Evolutionary conservation across 495 filamentous ascomycete genomes (phyloP), one percentile per base, ranked within the genome.

Genomic region (Rostrohypoxylon terebratum): DNA sequence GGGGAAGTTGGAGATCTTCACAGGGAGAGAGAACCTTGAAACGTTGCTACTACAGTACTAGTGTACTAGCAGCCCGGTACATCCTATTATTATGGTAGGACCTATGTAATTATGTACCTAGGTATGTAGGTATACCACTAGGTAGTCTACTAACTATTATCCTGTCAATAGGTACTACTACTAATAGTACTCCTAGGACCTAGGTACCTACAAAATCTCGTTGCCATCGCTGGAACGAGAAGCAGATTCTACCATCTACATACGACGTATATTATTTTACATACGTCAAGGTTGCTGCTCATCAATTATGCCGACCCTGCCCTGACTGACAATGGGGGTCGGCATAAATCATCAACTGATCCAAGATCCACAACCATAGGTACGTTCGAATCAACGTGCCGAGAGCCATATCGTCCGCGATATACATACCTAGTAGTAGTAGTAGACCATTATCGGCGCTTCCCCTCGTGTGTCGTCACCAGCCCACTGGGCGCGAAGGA

Each of bases 1-100:
- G 31, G 51, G 28, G 51, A 4, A 16, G 2, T 9, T 42, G 6
- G 14, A 42, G 70, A 73, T 73, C 65, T 59, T 60, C 70, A 40
- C 70, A 73, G 65, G 70, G 70, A 45, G n/a, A 51, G 55, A 55
- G 61, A 65, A 65, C 60, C 33, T 53, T 55, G 61, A 65, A 65
- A 65, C 60, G 44, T 53, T 55, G 33, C 34, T 34, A 33, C 20
- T n/a, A n/a, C n/a, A n/a, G n/a, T n/a, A n/a, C n/a, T n/a, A n/a
- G n/a, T n/a, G n/a, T n/a, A n/a, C n/a, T n/a, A n/a, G n/a, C n/a
- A n/a, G n/a, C 28, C 28, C 28, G 28, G 3, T 28, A 5, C 28
- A 28, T 28, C 28, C 28, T 28, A 28, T 28, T 28, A 28, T n/a
- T n/a, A n/a, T n/a, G n/a, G n/a, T n/a, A n/a, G n/a, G n/a, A n/a